These are phyloP conservation scores for Neonectria faginata DNA, from an alignment of 2,329 filamentous ascomycete genomes.

Conservation along the genomic window DNA sequence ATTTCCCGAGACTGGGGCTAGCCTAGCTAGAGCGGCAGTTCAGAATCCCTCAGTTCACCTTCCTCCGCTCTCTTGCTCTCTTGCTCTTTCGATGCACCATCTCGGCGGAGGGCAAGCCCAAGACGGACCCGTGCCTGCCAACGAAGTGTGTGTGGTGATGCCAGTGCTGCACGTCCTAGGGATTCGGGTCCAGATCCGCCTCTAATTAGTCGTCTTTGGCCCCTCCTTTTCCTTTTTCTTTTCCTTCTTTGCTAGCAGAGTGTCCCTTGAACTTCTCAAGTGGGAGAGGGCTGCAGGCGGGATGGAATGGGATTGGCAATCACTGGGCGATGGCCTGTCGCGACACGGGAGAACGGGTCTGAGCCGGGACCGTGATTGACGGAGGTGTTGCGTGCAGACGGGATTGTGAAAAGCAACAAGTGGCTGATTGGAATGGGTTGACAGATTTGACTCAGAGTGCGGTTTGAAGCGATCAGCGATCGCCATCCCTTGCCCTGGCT, in stretches of 20 bases:
- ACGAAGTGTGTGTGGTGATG: constrained; percentile 25
- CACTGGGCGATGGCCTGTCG: constrained; percentile 15
- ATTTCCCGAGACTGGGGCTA: constrained; percentile 16
- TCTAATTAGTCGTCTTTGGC: constrained; percentile 22
- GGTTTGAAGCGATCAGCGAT: constrained; percentile 43
- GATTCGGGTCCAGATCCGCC: constrained; percentile 19
- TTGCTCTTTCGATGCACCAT: not conserved
- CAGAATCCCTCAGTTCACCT: constrained; percentile 4
- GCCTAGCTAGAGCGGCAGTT: constrained; percentile 6
- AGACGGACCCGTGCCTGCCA: constrained; percentile 4
- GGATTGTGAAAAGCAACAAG: constrained; percentile 39
- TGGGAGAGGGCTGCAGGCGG: constrained; percentile 18
- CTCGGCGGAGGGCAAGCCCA: constrained; percentile 8
- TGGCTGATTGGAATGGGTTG: constrained; percentile 44
- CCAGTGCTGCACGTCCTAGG: constrained; percentile 31
- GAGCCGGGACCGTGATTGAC: constrained; percentile 28
- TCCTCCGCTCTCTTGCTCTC: no score
- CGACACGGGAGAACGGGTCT: constrained; percentile 26
- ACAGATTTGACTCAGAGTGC: constrained; percentile 47
- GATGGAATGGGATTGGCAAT: constrained; percentile 18
- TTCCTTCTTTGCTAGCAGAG: constrained; percentile 1
- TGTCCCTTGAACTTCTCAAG: constrained; percentile 14
- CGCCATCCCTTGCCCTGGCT: constrained; percentile 31
- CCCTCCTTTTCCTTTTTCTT: constrained; percentile 14
- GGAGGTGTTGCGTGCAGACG: constrained; percentile 36